A percentile compares a stretch with the other conserved stretches of the same genome.
Conservation (phyloP, 352 stramenopile genomes). For the Peronosclerospora sorghi region DNA sequence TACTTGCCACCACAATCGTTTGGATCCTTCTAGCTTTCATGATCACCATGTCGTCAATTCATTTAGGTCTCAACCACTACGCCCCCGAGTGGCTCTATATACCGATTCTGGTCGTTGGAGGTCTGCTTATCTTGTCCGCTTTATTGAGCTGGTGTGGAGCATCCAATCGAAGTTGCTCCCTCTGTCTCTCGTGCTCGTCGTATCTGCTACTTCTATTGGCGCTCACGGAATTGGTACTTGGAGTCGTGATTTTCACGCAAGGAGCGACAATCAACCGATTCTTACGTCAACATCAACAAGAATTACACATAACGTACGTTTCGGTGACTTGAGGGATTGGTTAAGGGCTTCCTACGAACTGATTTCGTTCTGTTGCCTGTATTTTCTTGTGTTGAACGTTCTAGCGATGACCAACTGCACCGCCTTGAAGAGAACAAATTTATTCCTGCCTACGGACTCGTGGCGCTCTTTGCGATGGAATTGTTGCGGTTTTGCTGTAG, state of each 20-base stretch:
- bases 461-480: conserved; percentile 60
- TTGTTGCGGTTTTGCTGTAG: conserved; percentile 59
- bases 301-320: conserved; percentile 50
- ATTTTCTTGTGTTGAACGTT: conserved; percentile 1
- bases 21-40: too few relatives aligned
- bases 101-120: conserved; percentile 42
- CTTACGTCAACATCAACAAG: conserved; percentile 44
- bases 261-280: conserved; percentile 47
- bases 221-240: conserved; percentile 44
- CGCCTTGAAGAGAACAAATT: conserved; percentile 57
- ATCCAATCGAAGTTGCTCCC: conserved; percentile 30
- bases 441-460: conserved; percentile 45
- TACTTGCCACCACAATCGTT: background rate
- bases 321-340: background rate
- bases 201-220: conserved; percentile 51
- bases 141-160: conserved; percentile 60
- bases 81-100: conserved; percentile 58
- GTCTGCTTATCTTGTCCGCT: conserved; percentile 32
- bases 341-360: background rate
- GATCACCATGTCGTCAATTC: too few relatives aligned
- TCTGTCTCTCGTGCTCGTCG: conserved; percentile 46
- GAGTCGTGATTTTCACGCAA: conserved; percentile 60
- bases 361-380: conserved; percentile 3
- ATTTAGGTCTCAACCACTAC: conserved; percentile 44
- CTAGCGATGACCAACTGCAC: conserved; percentile 41